Evolutionary conservation across 1,139 yeast genomes (phyloP).

Genomic region (Hanseniaspora uvarum): DNA sequence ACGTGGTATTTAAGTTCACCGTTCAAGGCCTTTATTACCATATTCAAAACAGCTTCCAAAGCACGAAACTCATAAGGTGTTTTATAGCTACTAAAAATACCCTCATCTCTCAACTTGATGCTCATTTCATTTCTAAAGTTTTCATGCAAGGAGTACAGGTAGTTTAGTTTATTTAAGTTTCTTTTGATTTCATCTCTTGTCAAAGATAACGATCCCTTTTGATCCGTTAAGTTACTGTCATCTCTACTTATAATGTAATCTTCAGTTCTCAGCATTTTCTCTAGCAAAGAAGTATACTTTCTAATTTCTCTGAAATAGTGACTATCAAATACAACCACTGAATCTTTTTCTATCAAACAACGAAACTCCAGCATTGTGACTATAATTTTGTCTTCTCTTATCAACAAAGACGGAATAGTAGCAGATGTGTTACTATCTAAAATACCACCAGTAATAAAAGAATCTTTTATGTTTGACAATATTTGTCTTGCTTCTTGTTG

Average conservation of each 20-base stretch:
- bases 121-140: conserved; percentile 27
- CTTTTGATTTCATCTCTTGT: conserved; percentile 14
- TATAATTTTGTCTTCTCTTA: conserved; percentile 49
- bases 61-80: conserved; percentile 73
- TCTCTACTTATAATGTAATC: conserved; percentile 26
- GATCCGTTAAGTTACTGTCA: conserved; percentile 25
- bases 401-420: conserved; percentile 48
- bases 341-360: conserved; percentile 55
- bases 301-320: conserved; percentile 34
- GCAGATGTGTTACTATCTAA: conserved; percentile 37
- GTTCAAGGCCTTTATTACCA: conserved; percentile 72
- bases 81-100: conserved; percentile 22
- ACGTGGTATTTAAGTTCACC: conserved; percentile 74
- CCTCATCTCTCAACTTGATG: conserved; percentile 31
- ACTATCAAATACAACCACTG: conserved; percentile 59
- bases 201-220: background rate
- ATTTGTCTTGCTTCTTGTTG: conserved; percentile 4
- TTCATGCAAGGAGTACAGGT: conserved; percentile 25
- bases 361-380: conserved; percentile 59
- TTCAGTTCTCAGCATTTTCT: conserved; percentile 24
- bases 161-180: conserved; percentile 21
- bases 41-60: conserved; percentile 73
- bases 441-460: conserved; percentile 14
- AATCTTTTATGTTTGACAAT: conserved; percentile 13
- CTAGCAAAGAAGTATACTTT: conserved; percentile 10